A percentile compares a stretch with the other conserved stretches of the same genome.
phyloP scores from a whole-genome alignment of 2,329 filamentous ascomycete genomes.

The Calycina herbarum region DNA sequence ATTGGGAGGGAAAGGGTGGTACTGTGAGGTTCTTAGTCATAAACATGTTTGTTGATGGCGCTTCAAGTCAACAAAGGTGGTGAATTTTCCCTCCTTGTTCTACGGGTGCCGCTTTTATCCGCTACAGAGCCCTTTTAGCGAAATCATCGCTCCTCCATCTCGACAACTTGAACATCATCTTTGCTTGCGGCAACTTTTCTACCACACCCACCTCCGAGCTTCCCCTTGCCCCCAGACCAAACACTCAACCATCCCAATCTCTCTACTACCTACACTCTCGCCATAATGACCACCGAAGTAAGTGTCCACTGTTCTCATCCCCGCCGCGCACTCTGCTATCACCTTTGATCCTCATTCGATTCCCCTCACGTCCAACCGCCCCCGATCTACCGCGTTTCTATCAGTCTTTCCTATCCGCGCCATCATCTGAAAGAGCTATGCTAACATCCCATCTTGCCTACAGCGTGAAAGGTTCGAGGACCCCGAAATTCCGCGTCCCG shows the following conservation, averaged over 20 bases:
- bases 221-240: slow-evolving; percentile 5
- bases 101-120: neutral
- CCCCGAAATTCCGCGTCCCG: slow-evolving; percentile 11
- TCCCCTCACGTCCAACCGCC: slow-evolving; percentile 28
- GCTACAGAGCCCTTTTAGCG: neutral
- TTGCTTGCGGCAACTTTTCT: slow-evolving; percentile 4
- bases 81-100: neutral
- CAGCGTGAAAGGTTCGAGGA: slow-evolving; percentile 39
- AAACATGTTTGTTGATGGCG: neutral
- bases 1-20: too few species aligned
- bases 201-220: slow-evolving; percentile 16
- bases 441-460: slow-evolving; percentile 27
- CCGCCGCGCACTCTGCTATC: slow-evolving; percentile 20
- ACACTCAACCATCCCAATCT: slow-evolving; percentile 18
- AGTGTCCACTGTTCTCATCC: slow-evolving; percentile 25
- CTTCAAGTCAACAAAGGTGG: neutral
- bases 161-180: slow-evolving; percentile 4
- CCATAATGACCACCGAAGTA: slow-evolving; percentile 41
- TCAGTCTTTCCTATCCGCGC: slow-evolving; percentile 10
- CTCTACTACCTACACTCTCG: slow-evolving; percentile 11
- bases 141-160: slow-evolving; percentile 2
- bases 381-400: slow-evolving; percentile 32
- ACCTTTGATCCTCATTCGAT: slow-evolving; percentile 18
- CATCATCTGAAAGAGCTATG: slow-evolving; percentile 19
- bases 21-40: too few species aligned